phyloP scores from a whole-genome alignment of 208 protist genomes.

The Leishmania guyanensis region DNA sequence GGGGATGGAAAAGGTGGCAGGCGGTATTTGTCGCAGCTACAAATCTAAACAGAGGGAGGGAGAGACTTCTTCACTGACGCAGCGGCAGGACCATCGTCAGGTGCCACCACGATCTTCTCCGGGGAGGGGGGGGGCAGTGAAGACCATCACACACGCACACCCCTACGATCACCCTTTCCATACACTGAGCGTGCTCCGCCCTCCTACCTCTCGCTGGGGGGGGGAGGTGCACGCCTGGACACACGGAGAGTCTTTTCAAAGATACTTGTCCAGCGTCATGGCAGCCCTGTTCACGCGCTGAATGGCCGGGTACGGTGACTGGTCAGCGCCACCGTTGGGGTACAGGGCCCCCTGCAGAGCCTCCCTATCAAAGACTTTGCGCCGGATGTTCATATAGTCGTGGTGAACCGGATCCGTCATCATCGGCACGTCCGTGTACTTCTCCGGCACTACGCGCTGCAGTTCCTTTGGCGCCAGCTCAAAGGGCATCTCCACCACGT shows the following conservation, averaged over 20 bases:
- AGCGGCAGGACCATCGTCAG: neutral
- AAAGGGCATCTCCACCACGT: constrained; percentile 89
- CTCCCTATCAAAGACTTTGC: constrained; percentile 85
- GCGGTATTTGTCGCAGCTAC: neutral
- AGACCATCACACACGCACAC: neutral
- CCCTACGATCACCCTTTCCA: neutral
- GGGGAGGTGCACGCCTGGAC: neutral
- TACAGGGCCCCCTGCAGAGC: constrained; percentile 73
- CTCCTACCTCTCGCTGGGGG: neutral
- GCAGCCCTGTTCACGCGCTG: constrained; percentile 54
- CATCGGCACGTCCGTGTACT: constrained; percentile 87
- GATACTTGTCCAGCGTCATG: constrained; percentile 82
- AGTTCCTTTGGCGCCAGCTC: constrained; percentile 70
- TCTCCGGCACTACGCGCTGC: constrained; percentile 86
- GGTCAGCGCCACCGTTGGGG: constrained; percentile 16
- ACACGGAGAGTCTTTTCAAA: constrained; percentile 36
- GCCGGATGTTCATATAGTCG: constrained; percentile 84
- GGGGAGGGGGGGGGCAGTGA: neutral
- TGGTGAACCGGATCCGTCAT: constrained; percentile 53
- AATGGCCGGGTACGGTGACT: constrained; percentile 62
- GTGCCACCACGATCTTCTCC: neutral
- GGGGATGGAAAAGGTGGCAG: neutral
- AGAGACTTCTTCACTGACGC: neutral
- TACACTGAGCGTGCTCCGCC: neutral
- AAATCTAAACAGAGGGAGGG: neutral